Conservation (phyloP, 2,329 filamentous ascomycete species). For the Nannizzia gypsea region DNA sequence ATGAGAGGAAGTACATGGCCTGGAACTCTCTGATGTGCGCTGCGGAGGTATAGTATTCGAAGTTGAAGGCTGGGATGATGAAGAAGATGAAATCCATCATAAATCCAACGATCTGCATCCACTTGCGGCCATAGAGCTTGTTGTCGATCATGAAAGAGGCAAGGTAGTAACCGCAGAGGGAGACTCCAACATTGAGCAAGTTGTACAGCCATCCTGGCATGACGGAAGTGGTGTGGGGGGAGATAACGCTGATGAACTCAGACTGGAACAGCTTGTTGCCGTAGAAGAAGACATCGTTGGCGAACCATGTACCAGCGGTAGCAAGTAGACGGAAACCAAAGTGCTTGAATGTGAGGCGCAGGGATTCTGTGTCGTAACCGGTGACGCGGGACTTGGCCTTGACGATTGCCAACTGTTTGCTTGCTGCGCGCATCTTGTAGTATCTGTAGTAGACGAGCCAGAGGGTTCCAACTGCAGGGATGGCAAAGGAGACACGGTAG, state of each 20-base stretch:
- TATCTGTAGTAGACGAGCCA: slow-evolving; percentile 95
- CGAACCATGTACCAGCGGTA: slow-evolving; percentile 83
- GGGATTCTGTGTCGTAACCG: slow-evolving; percentile 79
- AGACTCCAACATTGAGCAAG: slow-evolving; percentile 78
- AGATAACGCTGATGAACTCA: slow-evolving; percentile 77
- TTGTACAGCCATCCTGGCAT: slow-evolving; percentile 89
- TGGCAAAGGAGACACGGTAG: slow-evolving; percentile 83
- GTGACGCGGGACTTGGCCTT: slow-evolving; percentile 84
- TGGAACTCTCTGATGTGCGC: slow-evolving; percentile 78
- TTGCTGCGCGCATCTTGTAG: slow-evolving; percentile 85
- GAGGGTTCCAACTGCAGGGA: slow-evolving; percentile 78
- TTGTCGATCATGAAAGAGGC: slow-evolving; percentile 85
- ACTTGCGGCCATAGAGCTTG: slow-evolving; percentile 91
- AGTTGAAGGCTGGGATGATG: slow-evolving; percentile 79
- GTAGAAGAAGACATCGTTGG: slow-evolving; percentile 98
- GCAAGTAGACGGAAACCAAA: slow-evolving; percentile 80
- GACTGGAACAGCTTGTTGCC: slow-evolving; percentile 96
- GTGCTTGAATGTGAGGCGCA: slow-evolving; percentile 64
- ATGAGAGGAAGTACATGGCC: slow-evolving; percentile 95
- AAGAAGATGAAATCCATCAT: slow-evolving; percentile 88
- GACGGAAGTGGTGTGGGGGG: slow-evolving; percentile 55
- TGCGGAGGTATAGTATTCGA: slow-evolving; percentile 63
- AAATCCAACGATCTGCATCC: slow-evolving; percentile 94
- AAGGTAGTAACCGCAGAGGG: slow-evolving; percentile 76
- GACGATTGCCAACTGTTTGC: slow-evolving; percentile 65